Conservation (phyloP, 208 protist genomes). For the Zelonia costaricensis region DNA sequence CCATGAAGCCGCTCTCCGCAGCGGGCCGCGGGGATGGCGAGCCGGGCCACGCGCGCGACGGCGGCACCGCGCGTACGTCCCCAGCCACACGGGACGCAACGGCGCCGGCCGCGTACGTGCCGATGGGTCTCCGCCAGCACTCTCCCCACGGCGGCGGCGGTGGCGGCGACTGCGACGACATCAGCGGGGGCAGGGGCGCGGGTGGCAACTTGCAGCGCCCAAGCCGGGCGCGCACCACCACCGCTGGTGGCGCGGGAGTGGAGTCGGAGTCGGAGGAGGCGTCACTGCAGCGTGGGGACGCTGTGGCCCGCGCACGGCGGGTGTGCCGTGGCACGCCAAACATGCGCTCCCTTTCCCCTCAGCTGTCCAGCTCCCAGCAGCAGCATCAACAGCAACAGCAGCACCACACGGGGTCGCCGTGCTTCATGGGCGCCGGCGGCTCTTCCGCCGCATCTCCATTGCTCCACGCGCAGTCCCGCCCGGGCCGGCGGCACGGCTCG, state of each 20-base stretch:
- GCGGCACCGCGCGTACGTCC: not conserved
- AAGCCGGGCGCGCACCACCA: not conserved
- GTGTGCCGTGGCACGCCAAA: not conserved
- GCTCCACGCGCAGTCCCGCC: not conserved
- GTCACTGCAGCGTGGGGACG: not conserved
- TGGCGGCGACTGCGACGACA: not conserved
- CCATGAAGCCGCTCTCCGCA: not conserved
- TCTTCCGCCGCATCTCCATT: not conserved
- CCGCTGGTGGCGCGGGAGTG: not conserved
- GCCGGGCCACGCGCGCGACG: not conserved
- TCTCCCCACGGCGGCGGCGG: not conserved
- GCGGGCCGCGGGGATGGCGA: not conserved
- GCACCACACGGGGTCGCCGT: not conserved
- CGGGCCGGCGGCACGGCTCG: not conserved
- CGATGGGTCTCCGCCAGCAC: not conserved
- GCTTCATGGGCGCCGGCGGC: too few species aligned
- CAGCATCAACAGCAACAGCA: not conserved
- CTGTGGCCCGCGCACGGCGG: not conserved
- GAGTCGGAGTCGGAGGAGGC: conserved; percentile 4
- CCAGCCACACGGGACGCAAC: not conserved
- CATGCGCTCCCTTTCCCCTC: not conserved
- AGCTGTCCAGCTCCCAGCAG: not conserved
- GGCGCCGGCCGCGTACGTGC: not conserved
- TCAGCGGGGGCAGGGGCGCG: too few species aligned
- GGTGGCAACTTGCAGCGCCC: too few species aligned